These are phyloP conservation scores for Bauhinia variegata DNA, from an alignment of 306 rosid species.

Conservation along the genomic window DNA sequence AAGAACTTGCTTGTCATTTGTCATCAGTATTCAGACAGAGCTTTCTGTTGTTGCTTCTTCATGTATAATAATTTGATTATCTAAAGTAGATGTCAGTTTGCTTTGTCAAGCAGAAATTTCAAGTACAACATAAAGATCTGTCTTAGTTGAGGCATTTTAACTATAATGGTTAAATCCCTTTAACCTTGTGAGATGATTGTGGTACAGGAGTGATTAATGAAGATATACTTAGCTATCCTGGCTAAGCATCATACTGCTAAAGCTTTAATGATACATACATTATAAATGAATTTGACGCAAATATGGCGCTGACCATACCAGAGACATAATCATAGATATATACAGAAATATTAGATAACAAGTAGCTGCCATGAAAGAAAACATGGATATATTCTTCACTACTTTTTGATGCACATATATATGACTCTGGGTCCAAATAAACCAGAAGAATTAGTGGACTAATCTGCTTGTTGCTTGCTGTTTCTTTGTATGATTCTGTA, in stretches of 20 bases:
- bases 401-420: background rate
- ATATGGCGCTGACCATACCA: background rate
- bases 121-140: slow-evolving; percentile 33
- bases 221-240: background rate
- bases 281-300: background rate
- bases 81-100: slow-evolving; percentile 40
- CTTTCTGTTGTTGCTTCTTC: slow-evolving; percentile 36
- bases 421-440: background rate
- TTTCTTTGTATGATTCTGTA: background rate
- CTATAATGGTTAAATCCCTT: slow-evolving; percentile 11
- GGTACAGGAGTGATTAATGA: background rate
- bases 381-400: background rate
- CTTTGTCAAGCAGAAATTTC: slow-evolving; percentile 49
- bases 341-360: background rate
- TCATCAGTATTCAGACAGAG: slow-evolving; percentile 28
- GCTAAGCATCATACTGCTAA: background rate
- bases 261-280: background rate
- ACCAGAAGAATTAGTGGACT: background rate
- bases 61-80: slow-evolving; percentile 39
- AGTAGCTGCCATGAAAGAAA: background rate
- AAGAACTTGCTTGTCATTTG: slow-evolving; percentile 32
- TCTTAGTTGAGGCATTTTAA: slow-evolving; percentile 3
- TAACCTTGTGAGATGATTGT: slow-evolving; percentile 6
- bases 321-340: background rate
- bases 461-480: background rate